Base-by-base conservation (phyloP, 192 early-diverging fungal genomes). In the Fimicolochytrium jonesii region DNA sequence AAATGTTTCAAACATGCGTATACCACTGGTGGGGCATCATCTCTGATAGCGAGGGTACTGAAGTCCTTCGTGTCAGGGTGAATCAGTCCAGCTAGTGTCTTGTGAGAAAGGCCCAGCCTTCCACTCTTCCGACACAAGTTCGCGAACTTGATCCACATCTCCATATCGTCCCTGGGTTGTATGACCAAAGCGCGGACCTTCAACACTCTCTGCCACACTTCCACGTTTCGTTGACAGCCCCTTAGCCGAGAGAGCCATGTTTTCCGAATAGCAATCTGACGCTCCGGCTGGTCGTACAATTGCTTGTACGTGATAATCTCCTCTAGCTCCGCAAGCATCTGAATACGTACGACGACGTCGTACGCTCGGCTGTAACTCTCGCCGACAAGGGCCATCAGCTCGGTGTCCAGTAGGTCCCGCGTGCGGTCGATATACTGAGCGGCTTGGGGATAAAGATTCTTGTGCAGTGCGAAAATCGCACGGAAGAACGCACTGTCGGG, bases 321-420 rank as follows among this genome's bases (percentile, higher is more conserved):
- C 68, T 99, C 96, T 49, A 99, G 70, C 69, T 99, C 96, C 0
- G 92, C 90, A 61, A 99, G 86, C 95, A 99, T 90, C 73, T 99
- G 96, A 43, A 94, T 90, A 37, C 91, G 87, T 13, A 99, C 92
- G 5, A 97, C 85, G 32, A 86, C 77, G 45, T 78, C 76, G 65
- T 98, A 99, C 0, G 92, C 90, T 34, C 95, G 88, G 68, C 88
- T 92, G 61, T 98, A 97, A 39, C 92, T 93, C 69, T 99, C 96
- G 0, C 91, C 86, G 6, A 96, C 83, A 33, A 92, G 67, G 1
- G 96, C 90, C 31, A 87, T 88, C 43, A 95, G 60, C 46, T 94
- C 88, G 3, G 87, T 90, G 59, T 94, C 90, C 23, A 98, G 61
- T 51, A 92, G 69, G 42, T 88, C 87, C 31, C 95, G 69, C 0